Percentiles rank a stretch among this genome's conserved stretches.
Conservation (phyloP, 805 yeast species). For the Danielia reshetovae region DNA sequence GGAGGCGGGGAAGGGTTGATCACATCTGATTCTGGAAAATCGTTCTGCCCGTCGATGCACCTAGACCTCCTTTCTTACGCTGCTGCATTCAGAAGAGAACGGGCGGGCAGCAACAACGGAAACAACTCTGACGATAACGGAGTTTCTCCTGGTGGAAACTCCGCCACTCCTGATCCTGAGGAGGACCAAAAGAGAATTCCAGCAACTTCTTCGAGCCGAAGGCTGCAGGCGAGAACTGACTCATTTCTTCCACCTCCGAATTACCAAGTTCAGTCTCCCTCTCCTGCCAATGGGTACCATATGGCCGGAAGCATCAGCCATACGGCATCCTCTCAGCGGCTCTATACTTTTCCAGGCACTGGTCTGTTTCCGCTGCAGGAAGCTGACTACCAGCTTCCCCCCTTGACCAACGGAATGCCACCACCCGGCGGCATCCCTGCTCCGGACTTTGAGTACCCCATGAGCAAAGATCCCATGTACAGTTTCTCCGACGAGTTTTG, state of each 20-base stretch:
- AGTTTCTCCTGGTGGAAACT: neutral
- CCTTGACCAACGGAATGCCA: neutral
- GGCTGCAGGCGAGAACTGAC: too few species aligned
- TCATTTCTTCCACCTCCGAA: too few species aligned
- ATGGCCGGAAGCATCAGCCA: slow-evolving; percentile 9
- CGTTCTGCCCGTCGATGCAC: slow-evolving; percentile 7
- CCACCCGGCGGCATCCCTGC: slow-evolving; percentile 5
- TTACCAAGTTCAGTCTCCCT: neutral
- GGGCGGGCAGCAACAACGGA: too few species aligned
- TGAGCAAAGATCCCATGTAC: slow-evolving; percentile 46
- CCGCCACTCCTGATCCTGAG: neutral
- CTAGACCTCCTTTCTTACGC: slow-evolving; percentile 17
- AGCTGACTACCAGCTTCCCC: neutral
- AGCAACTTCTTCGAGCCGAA: neutral
- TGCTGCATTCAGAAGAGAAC: slow-evolving; percentile 8
- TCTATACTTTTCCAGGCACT: slow-evolving; percentile 3
- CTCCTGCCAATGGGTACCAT: neutral
- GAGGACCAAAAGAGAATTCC: neutral
- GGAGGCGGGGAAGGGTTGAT: neutral
- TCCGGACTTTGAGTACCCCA: slow-evolving; percentile 22
- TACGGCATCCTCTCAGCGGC: slow-evolving; percentile 1
- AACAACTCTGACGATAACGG: neutral
- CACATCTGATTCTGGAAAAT: neutral
- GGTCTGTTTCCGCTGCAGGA: neutral
- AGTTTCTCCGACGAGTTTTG: slow-evolving; percentile 68